A percentile compares a stretch with the other conserved stretches of the same genome.
Evolutionary conservation across 2,329 filamentous ascomycete genomes (phyloP).

Genomic region (Lecanoromycetidae sp.): DNA sequence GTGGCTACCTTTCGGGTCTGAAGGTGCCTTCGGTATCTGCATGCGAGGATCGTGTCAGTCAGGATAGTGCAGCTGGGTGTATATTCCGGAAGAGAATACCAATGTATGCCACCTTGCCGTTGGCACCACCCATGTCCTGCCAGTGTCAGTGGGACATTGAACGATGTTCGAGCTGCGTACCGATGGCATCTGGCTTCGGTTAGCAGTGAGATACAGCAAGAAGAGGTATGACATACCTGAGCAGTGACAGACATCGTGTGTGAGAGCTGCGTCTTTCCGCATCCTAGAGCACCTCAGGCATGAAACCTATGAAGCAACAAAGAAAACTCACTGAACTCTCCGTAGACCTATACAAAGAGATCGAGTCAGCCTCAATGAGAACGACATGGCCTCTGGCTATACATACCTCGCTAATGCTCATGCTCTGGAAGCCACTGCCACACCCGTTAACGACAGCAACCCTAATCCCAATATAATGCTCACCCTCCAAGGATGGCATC

Average conservation of each 20-base stretch:
- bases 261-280: constrained; percentile 57
- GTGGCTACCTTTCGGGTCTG: constrained; percentile 42
- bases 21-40: constrained; percentile 51
- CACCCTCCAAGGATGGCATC: constrained; percentile 53
- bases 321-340: constrained; percentile 39
- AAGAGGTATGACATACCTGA: constrained; percentile 28
- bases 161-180: constrained; percentile 19
- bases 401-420: constrained; percentile 50
- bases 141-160: constrained; percentile 18
- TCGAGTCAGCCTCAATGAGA: constrained; percentile 24
- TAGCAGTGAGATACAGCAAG: background rate
- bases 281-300: constrained; percentile 29
- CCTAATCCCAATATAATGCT: constrained; percentile 6
- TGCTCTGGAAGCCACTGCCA: constrained; percentile 54
- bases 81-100: constrained; percentile 27
- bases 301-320: background rate
- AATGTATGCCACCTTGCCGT: constrained; percentile 59
- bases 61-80: background rate
- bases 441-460: background rate
- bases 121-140: constrained; percentile 50
- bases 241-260: constrained; percentile 58
- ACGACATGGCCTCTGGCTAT: constrained; percentile 27
- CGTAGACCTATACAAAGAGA: constrained; percentile 39
- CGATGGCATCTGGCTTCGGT: constrained; percentile 34
- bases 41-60: background rate